phyloP scores from a whole-genome alignment of 768 basidiomycete species.

The Royoungia palumana region DNA sequence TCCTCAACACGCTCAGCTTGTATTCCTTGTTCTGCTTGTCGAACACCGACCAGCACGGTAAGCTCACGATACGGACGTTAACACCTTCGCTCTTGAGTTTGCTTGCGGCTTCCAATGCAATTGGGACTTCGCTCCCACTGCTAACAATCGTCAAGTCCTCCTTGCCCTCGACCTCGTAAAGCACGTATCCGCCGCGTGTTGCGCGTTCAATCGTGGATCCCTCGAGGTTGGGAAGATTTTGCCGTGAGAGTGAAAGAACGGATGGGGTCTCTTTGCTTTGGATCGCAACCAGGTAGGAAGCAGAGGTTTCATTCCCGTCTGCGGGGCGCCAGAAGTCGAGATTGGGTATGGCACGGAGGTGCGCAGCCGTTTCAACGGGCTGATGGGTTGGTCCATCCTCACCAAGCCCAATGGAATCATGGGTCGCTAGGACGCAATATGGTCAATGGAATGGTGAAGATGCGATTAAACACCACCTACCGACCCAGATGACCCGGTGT shows the following conservation, averaged over 20 bases:
- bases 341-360: slow-evolving; percentile 88
- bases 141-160: slow-evolving; percentile 90
- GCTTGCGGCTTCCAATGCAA: slow-evolving; percentile 83
- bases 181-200: slow-evolving; percentile 81
- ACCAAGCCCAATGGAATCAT: slow-evolving; percentile 90
- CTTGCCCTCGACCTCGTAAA: slow-evolving; percentile 65
- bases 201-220: slow-evolving; percentile 84
- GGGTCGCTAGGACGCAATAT: slow-evolving; percentile 57
- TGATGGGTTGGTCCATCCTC: slow-evolving; percentile 98
- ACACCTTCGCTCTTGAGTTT: slow-evolving; percentile 74
- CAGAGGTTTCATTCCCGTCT: slow-evolving; percentile 97
- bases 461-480: slow-evolving; percentile 40
- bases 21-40: slow-evolving; percentile 80
- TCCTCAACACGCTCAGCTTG: slow-evolving; percentile 78
- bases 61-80: slow-evolving; percentile 78
- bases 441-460: neutral
- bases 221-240: slow-evolving; percentile 92
- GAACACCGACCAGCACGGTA: slow-evolving; percentile 90
- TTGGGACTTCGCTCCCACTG: slow-evolving; percentile 84
- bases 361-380: slow-evolving; percentile 84
- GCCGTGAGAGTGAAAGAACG: slow-evolving; percentile 76
- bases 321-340: slow-evolving; percentile 90
- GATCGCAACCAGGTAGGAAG: slow-evolving; percentile 80
- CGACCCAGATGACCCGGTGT: slow-evolving; percentile 92
- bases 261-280: slow-evolving; percentile 76